phyloP scores from a whole-genome alignment of 768 basidiomycete genomes.

The Russula foetens region DNA sequence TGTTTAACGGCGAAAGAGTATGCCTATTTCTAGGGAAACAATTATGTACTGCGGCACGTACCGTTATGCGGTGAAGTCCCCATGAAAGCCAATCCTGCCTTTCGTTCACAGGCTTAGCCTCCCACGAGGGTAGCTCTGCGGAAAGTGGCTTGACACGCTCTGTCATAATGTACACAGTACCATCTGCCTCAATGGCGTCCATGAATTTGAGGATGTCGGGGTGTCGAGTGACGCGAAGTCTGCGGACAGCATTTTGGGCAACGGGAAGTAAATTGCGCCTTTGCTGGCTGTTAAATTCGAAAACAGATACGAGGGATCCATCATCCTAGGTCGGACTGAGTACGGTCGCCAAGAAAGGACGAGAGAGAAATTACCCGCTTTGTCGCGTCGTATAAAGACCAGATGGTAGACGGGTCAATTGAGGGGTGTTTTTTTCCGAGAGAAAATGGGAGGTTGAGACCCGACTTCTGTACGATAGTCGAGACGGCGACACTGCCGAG shows the following conservation, averaged over 20 bases:
- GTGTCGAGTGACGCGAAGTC: constrained; percentile 85
- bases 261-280: constrained; percentile 58
- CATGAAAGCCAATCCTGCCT: constrained; percentile 87
- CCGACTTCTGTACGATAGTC: constrained; percentile 87
- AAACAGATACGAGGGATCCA: constrained; percentile 74
- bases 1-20: neutral
- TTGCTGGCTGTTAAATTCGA: constrained; percentile 77
- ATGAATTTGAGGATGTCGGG: constrained; percentile 95
- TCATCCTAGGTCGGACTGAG: constrained; percentile 64
- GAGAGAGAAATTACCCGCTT: constrained; percentile 56
- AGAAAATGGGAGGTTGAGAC: constrained; percentile 81
- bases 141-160: constrained; percentile 81
- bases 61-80: constrained; percentile 88
- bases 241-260: constrained; percentile 84
- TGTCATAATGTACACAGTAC: constrained; percentile 85
- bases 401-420: constrained; percentile 63
- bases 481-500: constrained; percentile 84
- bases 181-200: constrained; percentile 87
- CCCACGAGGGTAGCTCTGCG: constrained; percentile 51
- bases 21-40: neutral
- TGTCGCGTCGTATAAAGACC: constrained; percentile 79
- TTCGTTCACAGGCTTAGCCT: constrained; percentile 51
- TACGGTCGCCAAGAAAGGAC: constrained; percentile 11
- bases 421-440: constrained; percentile 66
- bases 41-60: constrained; percentile 33